A percentile compares a stretch with the other conserved stretches of the same genome.
Evolutionary conservation across 2,329 filamentous ascomycete species (phyloP).

Genomic region (Calonectria multiphialidica): DNA sequence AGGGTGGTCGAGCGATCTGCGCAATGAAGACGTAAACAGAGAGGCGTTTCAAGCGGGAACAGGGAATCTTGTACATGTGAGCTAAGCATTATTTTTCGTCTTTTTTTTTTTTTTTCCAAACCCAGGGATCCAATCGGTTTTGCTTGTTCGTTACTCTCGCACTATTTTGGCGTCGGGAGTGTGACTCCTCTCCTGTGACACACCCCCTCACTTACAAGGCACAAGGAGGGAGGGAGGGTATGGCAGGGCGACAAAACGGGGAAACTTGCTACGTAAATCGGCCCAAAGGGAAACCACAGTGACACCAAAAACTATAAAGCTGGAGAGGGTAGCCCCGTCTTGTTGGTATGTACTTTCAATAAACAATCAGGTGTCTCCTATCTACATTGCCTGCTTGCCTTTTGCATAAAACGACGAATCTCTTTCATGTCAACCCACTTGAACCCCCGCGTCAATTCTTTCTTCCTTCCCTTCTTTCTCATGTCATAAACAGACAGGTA

Average conservation of each 20-base stretch:
- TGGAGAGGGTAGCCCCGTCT: slow-evolving; percentile 40
- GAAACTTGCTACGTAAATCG: neutral
- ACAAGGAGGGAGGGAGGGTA: slow-evolving; percentile 28
- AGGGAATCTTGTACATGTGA: slow-evolving; percentile 39
- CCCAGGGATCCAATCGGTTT: slow-evolving; percentile 37
- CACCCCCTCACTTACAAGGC: slow-evolving; percentile 21
- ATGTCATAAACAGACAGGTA: slow-evolving; percentile 29
- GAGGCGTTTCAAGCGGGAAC: slow-evolving; percentile 39
- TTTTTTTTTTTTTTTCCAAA: neutral
- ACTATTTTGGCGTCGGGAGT: slow-evolving; percentile 35
- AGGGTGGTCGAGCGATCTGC: slow-evolving; percentile 12
- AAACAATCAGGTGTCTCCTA: slow-evolving; percentile 39
- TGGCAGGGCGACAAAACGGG: slow-evolving; percentile 13
- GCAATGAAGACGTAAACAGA: slow-evolving; percentile 31
- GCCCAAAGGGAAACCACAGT: neutral
- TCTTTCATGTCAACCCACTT: slow-evolving; percentile 31
- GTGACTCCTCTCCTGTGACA: slow-evolving; percentile 40
- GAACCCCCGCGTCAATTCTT: slow-evolving; percentile 28
- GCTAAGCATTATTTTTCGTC: slow-evolving; percentile 13
- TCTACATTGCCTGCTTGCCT: slow-evolving; percentile 40
- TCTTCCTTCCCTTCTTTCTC: slow-evolving; percentile 31
- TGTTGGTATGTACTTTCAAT: slow-evolving; percentile 40
- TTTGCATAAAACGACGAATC: slow-evolving; percentile 25
- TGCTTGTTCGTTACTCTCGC: slow-evolving; percentile 27
- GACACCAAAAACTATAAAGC: slow-evolving; percentile 43